phyloP scores from a whole-genome alignment of 2,329 filamentous ascomycete species.

The Coniochaeta ligniaria region DNA sequence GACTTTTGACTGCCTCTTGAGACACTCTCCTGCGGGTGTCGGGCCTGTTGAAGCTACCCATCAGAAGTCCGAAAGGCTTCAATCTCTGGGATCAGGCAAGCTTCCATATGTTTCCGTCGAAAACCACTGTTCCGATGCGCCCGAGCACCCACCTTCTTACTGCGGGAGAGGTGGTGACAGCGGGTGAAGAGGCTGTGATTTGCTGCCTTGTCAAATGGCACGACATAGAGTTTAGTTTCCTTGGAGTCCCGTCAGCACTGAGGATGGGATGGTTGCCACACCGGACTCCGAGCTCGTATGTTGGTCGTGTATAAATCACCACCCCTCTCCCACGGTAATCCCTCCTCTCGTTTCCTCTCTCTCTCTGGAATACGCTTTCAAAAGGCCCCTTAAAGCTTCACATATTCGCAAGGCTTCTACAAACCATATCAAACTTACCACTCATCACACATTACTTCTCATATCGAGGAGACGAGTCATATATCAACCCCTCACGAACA shows the following conservation, averaged over 20 bases:
- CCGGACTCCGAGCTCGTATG: background rate
- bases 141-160: background rate
- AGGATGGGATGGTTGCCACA: background rate
- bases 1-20: background rate
- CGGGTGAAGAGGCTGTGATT: background rate
- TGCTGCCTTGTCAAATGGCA: background rate
- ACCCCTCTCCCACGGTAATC: background rate
- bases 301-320: background rate
- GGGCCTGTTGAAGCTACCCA: background rate
- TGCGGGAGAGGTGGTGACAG: background rate
- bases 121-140: background rate
- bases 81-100: background rate
- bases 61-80: background rate
- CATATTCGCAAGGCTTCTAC: background rate
- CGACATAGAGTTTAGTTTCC: background rate
- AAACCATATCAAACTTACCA: background rate
- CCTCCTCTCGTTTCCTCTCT: background rate
- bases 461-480: background rate
- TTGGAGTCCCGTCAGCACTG: background rate
- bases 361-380: background rate
- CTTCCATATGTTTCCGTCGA: background rate
- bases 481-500: conserved; percentile 13
- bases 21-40: background rate
- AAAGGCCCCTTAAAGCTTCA: background rate
- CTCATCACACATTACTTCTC: background rate